Evolutionary conservation across 2,329 filamentous ascomycete genomes (phyloP).

Genomic region (Diplodia corticola): DNA sequence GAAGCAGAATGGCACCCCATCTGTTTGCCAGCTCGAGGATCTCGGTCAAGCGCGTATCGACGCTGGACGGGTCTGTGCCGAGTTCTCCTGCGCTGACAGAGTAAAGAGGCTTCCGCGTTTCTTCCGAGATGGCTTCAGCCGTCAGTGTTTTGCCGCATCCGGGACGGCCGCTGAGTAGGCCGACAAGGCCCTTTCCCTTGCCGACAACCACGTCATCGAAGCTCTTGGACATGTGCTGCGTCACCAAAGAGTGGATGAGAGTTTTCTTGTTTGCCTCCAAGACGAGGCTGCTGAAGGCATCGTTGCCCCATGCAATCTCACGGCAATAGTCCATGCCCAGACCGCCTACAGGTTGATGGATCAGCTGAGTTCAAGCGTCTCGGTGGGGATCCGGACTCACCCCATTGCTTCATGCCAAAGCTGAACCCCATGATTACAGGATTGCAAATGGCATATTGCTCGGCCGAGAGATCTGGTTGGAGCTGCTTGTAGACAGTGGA

Average conservation of each 20-base stretch:
- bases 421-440: conserved; percentile 10
- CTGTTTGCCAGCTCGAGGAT: background rate
- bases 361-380: background rate
- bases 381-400: background rate
- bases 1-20: background rate
- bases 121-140: conserved; percentile 42
- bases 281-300: conserved; percentile 51
- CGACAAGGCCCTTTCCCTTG: conserved; percentile 53
- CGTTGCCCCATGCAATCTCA: conserved; percentile 46
- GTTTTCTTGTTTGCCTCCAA: conserved; percentile 49
- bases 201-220: conserved; percentile 52
- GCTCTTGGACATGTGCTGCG: conserved; percentile 41
- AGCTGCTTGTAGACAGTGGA: conserved; percentile 4
- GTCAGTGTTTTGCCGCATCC: conserved; percentile 53
- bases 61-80: background rate
- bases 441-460: conserved; percentile 9
- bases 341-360: background rate
- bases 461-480: background rate
- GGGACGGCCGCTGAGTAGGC: conserved; percentile 51
- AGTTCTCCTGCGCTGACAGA: conserved; percentile 34
- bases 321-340: conserved; percentile 8
- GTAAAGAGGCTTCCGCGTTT: conserved; percentile 23
- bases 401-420: conserved; percentile 15
- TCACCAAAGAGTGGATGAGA: conserved; percentile 50
- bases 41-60: background rate